These are phyloP conservation scores for Lasiodiplodia citricola DNA, from an alignment of 2,329 filamentous ascomycete genomes.

Conservation along the genomic window DNA sequence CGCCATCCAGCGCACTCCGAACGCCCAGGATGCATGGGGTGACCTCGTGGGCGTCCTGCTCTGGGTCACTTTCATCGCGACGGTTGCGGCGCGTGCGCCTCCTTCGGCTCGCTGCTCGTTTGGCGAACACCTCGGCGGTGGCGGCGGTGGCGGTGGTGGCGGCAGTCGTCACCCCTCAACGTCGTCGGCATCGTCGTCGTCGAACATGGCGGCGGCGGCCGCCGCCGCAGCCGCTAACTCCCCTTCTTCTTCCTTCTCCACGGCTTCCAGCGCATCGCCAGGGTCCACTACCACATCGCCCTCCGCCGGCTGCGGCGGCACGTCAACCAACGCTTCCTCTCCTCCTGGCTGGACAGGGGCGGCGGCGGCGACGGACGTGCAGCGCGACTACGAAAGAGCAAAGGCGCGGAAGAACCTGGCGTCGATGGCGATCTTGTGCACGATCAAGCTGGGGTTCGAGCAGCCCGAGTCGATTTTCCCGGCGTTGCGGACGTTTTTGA, in stretches of 20 bases:
- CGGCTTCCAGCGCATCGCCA: not conserved
- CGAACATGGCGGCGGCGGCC: not conserved
- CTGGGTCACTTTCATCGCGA: conserved; percentile 38
- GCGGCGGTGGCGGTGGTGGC: not conserved
- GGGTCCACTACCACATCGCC: not conserved
- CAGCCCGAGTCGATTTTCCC: not conserved
- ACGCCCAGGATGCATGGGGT: conserved; percentile 40
- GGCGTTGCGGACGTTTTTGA: conserved; percentile 20
- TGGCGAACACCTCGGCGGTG: conserved; percentile 1
- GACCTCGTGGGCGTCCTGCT: conserved; percentile 40
- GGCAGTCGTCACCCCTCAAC: not conserved
- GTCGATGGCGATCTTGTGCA: conserved; percentile 5
- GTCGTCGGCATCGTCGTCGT: not conserved
- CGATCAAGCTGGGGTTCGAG: conserved; percentile 20
- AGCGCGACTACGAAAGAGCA: conserved; percentile 16
- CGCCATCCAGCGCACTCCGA: conserved; percentile 27
- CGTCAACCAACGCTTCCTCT: not conserved
- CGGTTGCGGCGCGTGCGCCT: conserved; percentile 33
- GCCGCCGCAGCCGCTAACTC: too few relatives aligned
- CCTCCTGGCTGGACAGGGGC: not conserved
- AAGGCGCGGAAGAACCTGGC: conserved; percentile 21
- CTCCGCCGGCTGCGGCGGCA: not conserved
- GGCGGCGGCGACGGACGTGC: not conserved
- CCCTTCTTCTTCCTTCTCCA: too few relatives aligned
- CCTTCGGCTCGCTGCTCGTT: not conserved